phyloP scores from a whole-genome alignment of 345 rosid species.

The Excoecaria cochinchinensis region DNA sequence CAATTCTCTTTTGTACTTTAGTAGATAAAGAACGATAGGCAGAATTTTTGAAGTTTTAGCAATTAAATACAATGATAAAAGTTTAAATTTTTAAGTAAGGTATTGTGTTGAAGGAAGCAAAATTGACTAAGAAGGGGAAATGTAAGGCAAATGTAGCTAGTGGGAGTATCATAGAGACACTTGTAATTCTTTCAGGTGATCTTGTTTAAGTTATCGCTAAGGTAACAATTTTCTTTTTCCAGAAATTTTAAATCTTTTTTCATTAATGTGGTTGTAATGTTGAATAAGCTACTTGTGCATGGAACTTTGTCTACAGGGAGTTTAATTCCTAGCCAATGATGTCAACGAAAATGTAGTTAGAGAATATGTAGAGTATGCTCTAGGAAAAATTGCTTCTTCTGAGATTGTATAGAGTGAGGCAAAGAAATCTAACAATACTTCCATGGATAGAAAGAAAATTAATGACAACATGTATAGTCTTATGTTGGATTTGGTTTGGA shows the following conservation, averaged over 20 bases:
- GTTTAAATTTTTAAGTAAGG: slow-evolving; percentile 27
- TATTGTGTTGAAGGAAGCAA: slow-evolving; percentile 81
- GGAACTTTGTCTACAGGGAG: slow-evolving; percentile 46
- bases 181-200: slow-evolving; percentile 60
- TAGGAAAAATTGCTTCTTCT: slow-evolving; percentile 28
- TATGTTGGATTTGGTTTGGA: slow-evolving; percentile 1
- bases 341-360: slow-evolving; percentile 35
- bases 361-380: slow-evolving; percentile 45
- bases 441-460: slow-evolving; percentile 32
- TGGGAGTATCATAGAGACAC: slow-evolving; percentile 58
- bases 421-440: slow-evolving; percentile 21
- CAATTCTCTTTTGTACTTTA: not conserved
- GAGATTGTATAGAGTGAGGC: slow-evolving; percentile 21
- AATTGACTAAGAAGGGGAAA: slow-evolving; percentile 65
- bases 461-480: slow-evolving; percentile 47
- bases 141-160: slow-evolving; percentile 54
- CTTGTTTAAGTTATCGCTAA: slow-evolving; percentile 83
- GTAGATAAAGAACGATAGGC: not conserved
- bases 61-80: not conserved
- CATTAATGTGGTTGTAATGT: slow-evolving; percentile 9
- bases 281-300: slow-evolving; percentile 14
- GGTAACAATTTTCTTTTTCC: slow-evolving; percentile 38
- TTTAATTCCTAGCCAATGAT: slow-evolving; percentile 50
- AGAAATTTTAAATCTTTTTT: slow-evolving; percentile 2
- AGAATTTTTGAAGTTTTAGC: not conserved